These are phyloP conservation scores for Lumnitzera racemosa DNA, from an alignment of 345 rosid species.

Conservation along the genomic window DNA sequence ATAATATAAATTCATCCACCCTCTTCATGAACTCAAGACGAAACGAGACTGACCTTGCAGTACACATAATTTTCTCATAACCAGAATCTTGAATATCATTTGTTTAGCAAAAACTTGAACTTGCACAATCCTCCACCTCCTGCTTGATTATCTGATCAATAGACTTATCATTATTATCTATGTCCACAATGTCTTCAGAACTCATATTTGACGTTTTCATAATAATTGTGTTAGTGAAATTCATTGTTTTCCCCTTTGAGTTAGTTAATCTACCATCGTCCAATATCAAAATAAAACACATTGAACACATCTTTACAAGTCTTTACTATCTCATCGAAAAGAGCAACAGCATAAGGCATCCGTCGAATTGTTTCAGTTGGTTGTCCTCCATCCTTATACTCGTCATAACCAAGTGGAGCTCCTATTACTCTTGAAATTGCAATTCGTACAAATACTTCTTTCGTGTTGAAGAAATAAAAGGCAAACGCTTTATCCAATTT, in stretches of 20 bases:
- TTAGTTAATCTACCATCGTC: constrained; percentile 97
- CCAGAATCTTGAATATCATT: too few relatives aligned
- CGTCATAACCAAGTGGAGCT: constrained; percentile 45
- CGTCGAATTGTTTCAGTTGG: too few relatives aligned
- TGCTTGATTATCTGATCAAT: constrained; percentile 62
- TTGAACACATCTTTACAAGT: constrained; percentile 90
- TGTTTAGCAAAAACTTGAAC: too few relatives aligned
- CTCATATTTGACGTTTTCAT: constrained; percentile 96
- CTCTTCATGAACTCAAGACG: constrained; percentile 97
- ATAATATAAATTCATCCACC: constrained; percentile 93
- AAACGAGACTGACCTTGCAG: constrained; percentile 78
- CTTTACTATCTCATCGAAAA: constrained; percentile 19
- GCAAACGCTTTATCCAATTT: constrained; percentile 92
- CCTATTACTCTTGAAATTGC: constrained; percentile 88
- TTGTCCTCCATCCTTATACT: constrained; percentile 40
- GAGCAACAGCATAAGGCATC: too few relatives aligned
- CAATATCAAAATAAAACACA: constrained; percentile 81
- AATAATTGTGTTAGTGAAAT: constrained; percentile 83
- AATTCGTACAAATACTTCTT: constrained; percentile 87
- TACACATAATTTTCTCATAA: constrained; percentile 33
- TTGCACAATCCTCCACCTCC: constrained; percentile 25
- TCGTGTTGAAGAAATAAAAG: constrained; percentile 84
- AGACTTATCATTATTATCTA: constrained; percentile 41
- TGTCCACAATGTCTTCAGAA: constrained; percentile 69
- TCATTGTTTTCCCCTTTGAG: constrained; percentile 90